phyloP scores from a whole-genome alignment of 2,329 filamentous ascomycete species.

The Alternaria incomplexa region DNA sequence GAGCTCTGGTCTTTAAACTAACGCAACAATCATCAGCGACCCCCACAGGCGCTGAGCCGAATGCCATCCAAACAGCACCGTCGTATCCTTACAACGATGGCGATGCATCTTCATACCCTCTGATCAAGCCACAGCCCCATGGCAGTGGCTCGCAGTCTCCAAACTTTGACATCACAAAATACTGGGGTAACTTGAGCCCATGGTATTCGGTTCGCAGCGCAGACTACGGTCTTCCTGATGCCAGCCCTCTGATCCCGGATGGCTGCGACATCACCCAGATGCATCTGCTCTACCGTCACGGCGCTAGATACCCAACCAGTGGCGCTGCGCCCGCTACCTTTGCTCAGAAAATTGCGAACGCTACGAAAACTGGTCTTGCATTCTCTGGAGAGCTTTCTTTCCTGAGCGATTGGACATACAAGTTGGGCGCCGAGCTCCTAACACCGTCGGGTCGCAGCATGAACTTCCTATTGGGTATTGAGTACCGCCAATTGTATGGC shows the following conservation, averaged over 20 bases:
- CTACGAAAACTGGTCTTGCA: conserved; percentile 30
- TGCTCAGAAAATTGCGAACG: conserved; percentile 33
- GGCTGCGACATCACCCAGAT: conserved; percentile 38
- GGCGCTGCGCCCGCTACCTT: conserved; percentile 32
- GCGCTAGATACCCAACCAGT: conserved; percentile 38
- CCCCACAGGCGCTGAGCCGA: conserved; percentile 35
- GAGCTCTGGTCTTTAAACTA: not conserved
- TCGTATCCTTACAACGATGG: conserved; percentile 38
- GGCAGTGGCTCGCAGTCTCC: conserved; percentile 21
- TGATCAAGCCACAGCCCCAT: conserved; percentile 31
- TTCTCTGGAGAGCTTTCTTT: conserved; percentile 38
- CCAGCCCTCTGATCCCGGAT: conserved; percentile 31
- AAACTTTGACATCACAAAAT: conserved; percentile 36
- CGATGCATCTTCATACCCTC: conserved; percentile 27
- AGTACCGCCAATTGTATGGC: conserved; percentile 52
- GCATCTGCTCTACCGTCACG: conserved; percentile 39
- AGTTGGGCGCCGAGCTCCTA: conserved; percentile 38
- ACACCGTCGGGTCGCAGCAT: conserved; percentile 44
- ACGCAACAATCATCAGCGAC: conserved; percentile 14
- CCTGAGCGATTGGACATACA: conserved; percentile 36
- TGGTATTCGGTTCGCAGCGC: conserved; percentile 38
- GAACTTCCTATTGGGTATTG: conserved; percentile 51
- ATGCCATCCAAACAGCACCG: conserved; percentile 36
- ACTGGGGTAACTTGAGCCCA: conserved; percentile 41
- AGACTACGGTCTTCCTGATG: conserved; percentile 37